Evolutionary conservation across 768 basidiomycete species (phyloP).

Genomic region (Xerocomellus chrysenteron): DNA sequence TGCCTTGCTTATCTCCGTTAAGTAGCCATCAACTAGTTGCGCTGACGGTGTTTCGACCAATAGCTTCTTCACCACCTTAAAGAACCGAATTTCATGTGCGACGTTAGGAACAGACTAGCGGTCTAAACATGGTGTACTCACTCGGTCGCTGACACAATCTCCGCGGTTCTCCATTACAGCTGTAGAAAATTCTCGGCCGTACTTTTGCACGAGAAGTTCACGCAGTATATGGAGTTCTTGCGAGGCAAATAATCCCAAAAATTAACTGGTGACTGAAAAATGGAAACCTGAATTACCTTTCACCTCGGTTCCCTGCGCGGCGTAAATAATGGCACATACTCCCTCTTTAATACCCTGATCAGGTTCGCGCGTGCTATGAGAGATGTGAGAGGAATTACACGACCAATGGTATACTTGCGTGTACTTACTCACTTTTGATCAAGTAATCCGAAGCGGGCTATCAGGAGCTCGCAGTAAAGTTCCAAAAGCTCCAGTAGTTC

Average conservation of each 20-base stretch:
- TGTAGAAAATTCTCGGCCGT: conserved; percentile 84
- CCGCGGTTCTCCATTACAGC: conserved; percentile 86
- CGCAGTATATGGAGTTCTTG: conserved; percentile 86
- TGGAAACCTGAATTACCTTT: conserved; percentile 53
- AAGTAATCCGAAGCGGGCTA: conserved; percentile 88
- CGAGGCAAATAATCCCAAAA: neutral
- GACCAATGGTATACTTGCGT: conserved; percentile 1
- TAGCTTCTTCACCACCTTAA: conserved; percentile 76
- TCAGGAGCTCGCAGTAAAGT: conserved; percentile 90
- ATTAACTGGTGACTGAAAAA: neutral
- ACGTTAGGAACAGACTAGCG: neutral
- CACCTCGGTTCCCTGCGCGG: conserved; percentile 87
- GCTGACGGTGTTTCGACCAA: conserved; percentile 63
- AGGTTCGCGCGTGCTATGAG: conserved; percentile 68
- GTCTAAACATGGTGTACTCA: conserved; percentile 36
- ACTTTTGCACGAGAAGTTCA: conserved; percentile 95
- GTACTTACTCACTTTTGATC: conserved; percentile 71
- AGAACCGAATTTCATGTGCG: neutral
- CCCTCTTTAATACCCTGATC: conserved; percentile 87
- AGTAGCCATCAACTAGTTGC: conserved; percentile 83
- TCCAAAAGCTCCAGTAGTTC: conserved; percentile 92
- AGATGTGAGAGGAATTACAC: conserved; percentile 7
- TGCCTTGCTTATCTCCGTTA: conserved; percentile 85
- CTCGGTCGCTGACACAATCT: conserved; percentile 79
- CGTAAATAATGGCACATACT: conserved; percentile 84